Base-by-base conservation (phyloP, 805 yeast genomes). In the Myxozyma sirexii region DNA sequence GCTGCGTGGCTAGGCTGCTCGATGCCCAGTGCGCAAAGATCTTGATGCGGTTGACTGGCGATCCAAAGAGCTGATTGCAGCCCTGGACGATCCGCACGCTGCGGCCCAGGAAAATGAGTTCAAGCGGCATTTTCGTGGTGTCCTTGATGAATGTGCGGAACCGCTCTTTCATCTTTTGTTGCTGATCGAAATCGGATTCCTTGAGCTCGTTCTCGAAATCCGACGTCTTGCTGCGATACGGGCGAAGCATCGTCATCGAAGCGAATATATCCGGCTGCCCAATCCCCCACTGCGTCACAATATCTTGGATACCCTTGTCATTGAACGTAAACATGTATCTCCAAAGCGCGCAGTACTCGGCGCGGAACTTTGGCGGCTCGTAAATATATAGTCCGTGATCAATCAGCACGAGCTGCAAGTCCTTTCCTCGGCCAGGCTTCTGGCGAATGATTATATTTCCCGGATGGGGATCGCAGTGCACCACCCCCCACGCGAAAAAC, bases 381-480 rank as follows among this genome's bases (percentile, higher is more conserved):
- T 76, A 72, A 21, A 87, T 82, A 67, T 86, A 88, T 26, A 88
- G 74, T 0, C 96, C 96, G 70, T 87, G 93, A 70, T 88, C 96
- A 46, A 88, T 72, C 50, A 88, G 75, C 29, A 88, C 90, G 29
- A 64, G 55, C 39, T 68, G 64, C 21, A 45, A 54, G 49, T 42
- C 24, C 29, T 45, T 17, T n/a, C 83, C 67, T 82, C 87, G 38
- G 71, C 69, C 7, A n/a, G 62, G 54, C 29, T 70, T 67, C 19
- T 15, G 23, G 39, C 91, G 74, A 3, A 84, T 82, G 56, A 88
- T 69, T 64, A 88, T 72, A 70, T 88, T 88, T 4, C 96, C 96
- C 1, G 94, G 94, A 67, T 88, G 96, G 12, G 93, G 89, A 69
- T 86, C 92, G 54, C 88, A 82, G 69, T 86, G 91, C 17, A 86